These are phyloP conservation scores for Phyllostachys edulis DNA, from an alignment of 176 grass and related monocot genomes.

Conservation along the genomic window DNA sequence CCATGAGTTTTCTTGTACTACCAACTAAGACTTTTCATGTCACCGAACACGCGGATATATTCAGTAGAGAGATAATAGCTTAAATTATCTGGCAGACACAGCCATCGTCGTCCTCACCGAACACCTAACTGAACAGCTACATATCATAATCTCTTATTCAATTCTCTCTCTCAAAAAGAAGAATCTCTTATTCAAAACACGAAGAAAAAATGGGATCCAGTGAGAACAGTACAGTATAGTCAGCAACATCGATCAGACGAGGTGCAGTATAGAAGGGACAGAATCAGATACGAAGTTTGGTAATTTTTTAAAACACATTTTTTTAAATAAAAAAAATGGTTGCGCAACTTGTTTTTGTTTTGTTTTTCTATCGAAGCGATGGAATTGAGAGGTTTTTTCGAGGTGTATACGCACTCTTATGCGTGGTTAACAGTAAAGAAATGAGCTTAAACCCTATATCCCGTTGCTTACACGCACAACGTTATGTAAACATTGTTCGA, in stretches of 20 bases:
- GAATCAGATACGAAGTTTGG: background rate
- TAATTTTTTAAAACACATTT: background rate
- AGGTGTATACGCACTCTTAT: background rate
- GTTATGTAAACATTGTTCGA: background rate
- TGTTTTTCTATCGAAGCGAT: background rate
- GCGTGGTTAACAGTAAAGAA: conserved; percentile 22
- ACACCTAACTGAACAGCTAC: background rate
- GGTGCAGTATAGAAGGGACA: background rate
- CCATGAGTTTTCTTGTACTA: background rate
- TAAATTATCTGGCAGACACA: background rate
- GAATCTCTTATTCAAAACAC: background rate
- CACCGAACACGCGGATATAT: conserved; percentile 6
- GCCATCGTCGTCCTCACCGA: conserved; percentile 9
- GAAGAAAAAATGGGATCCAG: background rate
- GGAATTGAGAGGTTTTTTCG: background rate
- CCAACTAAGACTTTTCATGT: background rate
- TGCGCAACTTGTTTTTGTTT: background rate
- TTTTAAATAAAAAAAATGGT: no score
- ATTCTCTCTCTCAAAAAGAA: background rate
- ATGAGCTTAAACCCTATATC: background rate
- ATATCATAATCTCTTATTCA: no score
- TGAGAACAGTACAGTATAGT: background rate
- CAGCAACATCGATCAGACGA: background rate
- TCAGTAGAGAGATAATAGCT: background rate
- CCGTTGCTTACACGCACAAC: conserved; percentile 28